Evolutionary conservation across 306 rosid species (phyloP), one percentile per base, ranked within the genome.

Genomic region (Rosa chinensis): DNA sequence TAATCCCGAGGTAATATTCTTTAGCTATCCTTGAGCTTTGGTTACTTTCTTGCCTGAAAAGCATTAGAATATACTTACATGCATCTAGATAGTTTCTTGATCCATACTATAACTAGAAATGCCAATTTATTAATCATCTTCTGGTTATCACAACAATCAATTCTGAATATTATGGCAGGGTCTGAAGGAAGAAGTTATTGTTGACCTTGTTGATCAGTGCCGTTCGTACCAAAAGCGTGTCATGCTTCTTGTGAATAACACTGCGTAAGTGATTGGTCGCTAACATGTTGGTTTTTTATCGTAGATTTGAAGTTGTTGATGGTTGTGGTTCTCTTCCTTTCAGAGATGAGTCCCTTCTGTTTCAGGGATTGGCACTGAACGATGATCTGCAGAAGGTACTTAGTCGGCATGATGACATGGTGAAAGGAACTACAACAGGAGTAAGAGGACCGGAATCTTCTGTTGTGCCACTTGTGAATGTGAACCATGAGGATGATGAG

Each of bases 191-290:
- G 99, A 96, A 86, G 78, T 96, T 81, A 93, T 96, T 50, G 88
- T 93, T 58, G 98, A 96, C 87, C 98, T 96, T 74, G 99, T 89
- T 81, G 99, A 96, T 79, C 99, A 96, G 87, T 96, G 99, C 76
- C 97, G 85, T 66, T 90, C 93, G 13, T 96, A 90, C 82, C 94
- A 93, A 87, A 91, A 83, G 80, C 98, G 94, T 49, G 94, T 93
- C 77, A 93, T 90, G 98, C 88, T 84, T 82, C 98, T 96, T 86
- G 94, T 93, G 89, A 93, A 89, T 82, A 80, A 83, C 70, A 89
- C 99, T 37, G 62, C 10, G 98, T 93, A 86, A 88, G 97, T 47
- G 44, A 77, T 68, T 61, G 32, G 62, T 58, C 14, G 44, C 13
- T 2, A 21, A 70, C 28, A 6, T 63, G 62, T 21, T 73, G 58